A percentile compares a stretch with the other conserved stretches of the same genome.
phyloP scores from a whole-genome alignment of 176 grass and related monocot genomes.

The Panicum miliaceum region DNA sequence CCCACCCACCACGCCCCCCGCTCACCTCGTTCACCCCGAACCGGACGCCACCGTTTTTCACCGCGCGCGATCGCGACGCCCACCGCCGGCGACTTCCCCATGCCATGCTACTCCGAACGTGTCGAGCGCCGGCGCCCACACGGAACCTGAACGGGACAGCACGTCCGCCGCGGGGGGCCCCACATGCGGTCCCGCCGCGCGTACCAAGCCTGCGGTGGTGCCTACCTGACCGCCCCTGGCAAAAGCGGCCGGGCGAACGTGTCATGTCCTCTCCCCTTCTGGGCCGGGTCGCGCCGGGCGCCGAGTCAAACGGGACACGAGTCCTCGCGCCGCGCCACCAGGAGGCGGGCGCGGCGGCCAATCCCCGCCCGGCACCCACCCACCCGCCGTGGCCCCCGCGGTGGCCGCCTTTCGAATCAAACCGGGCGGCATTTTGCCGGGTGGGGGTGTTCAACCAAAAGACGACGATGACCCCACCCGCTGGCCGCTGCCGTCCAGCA shows the following conservation, averaged over 20 bases:
- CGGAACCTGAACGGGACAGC: not conserved
- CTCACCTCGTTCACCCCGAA: not conserved
- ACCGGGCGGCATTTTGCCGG: conserved; percentile 22
- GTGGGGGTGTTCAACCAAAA: not conserved
- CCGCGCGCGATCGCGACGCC: not conserved
- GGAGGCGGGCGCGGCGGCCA: not conserved
- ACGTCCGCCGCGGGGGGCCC: too few relatives aligned
- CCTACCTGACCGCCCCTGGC: not conserved
- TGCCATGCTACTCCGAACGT: not conserved
- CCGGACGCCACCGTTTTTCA: not conserved
- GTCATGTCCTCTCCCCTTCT: not conserved
- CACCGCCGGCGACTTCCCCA: not conserved
- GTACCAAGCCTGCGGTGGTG: not conserved
- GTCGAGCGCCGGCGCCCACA: not conserved
- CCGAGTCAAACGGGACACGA: conserved; percentile 17
- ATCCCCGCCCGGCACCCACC: conserved; percentile 1
- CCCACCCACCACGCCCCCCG: not conserved
- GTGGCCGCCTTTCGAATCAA: not conserved
- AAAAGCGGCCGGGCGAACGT: not conserved
- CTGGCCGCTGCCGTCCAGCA: not conserved
- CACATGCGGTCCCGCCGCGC: too few relatives aligned
- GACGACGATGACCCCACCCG: too few relatives aligned
- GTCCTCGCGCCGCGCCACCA: not conserved
- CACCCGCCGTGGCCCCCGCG: too few relatives aligned
- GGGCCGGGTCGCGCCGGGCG: not conserved